Evolutionary conservation across 2,329 filamentous ascomycete species (phyloP).

Genomic region (Pseudocercospora macadamiae): DNA sequence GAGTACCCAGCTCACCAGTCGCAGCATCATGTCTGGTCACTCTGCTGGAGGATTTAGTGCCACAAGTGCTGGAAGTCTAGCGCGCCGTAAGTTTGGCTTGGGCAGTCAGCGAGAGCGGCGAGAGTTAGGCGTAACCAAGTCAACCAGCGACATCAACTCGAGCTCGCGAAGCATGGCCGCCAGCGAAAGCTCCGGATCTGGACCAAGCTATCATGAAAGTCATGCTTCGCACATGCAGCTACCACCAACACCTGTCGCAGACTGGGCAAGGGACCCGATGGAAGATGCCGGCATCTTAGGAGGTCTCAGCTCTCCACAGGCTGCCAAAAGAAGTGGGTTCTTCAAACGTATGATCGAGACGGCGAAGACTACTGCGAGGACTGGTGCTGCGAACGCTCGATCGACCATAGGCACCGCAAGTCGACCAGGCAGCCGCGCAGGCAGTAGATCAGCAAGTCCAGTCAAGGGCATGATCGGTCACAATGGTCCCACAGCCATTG

Average conservation of each 20-base stretch:
- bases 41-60: slow-evolving; percentile 91
- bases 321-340: slow-evolving; percentile 79
- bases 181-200: slow-evolving; percentile 50
- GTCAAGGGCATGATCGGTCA: slow-evolving; percentile 51
- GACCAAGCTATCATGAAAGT: slow-evolving; percentile 76
- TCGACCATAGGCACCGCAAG: slow-evolving; percentile 74
- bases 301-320: slow-evolving; percentile 73
- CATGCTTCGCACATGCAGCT: slow-evolving; percentile 63
- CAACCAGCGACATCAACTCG: slow-evolving; percentile 32
- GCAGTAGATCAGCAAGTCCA: slow-evolving; percentile 47
- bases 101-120: slow-evolving; percentile 41
- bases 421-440: slow-evolving; percentile 41
- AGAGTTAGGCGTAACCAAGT: slow-evolving; percentile 31
- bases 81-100: slow-evolving; percentile 67
- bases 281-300: slow-evolving; percentile 73
- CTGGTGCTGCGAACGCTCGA: slow-evolving; percentile 83
- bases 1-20: slow-evolving; percentile 76
- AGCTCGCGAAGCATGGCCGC: slow-evolving; percentile 53
- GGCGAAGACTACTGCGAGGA: slow-evolving; percentile 74
- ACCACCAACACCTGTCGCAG: slow-evolving; percentile 67
- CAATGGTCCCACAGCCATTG: slow-evolving; percentile 57
- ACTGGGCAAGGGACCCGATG: slow-evolving; percentile 61
- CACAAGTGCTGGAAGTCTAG: slow-evolving; percentile 92
- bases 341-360: slow-evolving; percentile 95
- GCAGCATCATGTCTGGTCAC: slow-evolving; percentile 89